Evolutionary conservation across 2,329 filamentous ascomycete genomes (phyloP).

Genomic region (Fusarium zealandicum): DNA sequence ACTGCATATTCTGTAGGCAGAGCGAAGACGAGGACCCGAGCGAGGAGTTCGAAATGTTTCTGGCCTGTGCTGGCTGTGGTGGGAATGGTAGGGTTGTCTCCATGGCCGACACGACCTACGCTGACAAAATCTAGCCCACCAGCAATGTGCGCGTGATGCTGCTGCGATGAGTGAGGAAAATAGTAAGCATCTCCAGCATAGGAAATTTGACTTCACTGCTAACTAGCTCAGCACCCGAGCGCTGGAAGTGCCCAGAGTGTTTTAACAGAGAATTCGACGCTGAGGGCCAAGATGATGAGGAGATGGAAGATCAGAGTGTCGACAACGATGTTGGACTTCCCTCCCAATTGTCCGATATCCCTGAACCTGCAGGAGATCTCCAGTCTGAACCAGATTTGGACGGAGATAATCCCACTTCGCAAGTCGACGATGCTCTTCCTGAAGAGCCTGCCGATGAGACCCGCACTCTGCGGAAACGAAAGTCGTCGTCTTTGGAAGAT

Average conservation of each 20-base stretch:
- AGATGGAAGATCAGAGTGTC: conserved; percentile 32
- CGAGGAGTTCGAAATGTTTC: conserved; percentile 80
- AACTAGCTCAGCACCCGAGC: conserved; percentile 48
- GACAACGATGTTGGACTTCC: conserved; percentile 32
- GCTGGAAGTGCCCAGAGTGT: conserved; percentile 63
- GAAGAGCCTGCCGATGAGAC: conserved; percentile 61
- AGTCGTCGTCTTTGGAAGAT: conserved; percentile 74
- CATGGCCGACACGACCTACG: conserved; percentile 24
- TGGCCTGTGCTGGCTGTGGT: conserved; percentile 79
- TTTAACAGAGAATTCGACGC: conserved; percentile 44
- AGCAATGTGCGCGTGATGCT: conserved; percentile 83
- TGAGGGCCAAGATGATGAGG: conserved; percentile 44
- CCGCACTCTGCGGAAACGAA: conserved; percentile 82
- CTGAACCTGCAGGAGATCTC: conserved; percentile 20
- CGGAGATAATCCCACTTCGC: conserved; percentile 23
- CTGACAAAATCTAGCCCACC: conserved; percentile 75
- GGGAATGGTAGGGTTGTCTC: conserved; percentile 74
- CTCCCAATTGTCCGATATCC: conserved; percentile 41
- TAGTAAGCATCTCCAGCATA: conserved; percentile 33
- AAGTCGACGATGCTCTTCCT: conserved; percentile 12
- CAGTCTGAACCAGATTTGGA: conserved; percentile 10
- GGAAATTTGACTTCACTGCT: conserved; percentile 1
- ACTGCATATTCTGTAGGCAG: conserved; percentile 78
- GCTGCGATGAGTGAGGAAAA: conserved; percentile 47
- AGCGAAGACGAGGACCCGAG: conserved; percentile 84